Conservation (phyloP, 2,329 filamentous ascomycete species). For the Immersiporthe knoxdaviesiana region DNA sequence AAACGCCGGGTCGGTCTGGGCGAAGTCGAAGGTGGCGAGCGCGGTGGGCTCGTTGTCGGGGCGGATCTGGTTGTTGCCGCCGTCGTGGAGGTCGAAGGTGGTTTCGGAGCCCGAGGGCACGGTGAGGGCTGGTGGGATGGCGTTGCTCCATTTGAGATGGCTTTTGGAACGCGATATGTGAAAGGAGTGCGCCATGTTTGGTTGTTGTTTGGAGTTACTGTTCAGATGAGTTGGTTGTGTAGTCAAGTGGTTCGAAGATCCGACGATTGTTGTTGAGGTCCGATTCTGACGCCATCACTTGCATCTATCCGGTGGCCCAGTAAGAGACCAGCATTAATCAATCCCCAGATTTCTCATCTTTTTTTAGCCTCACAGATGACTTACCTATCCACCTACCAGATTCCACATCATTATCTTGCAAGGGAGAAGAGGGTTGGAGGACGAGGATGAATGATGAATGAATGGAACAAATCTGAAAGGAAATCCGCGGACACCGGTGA, state of each 20-base stretch:
- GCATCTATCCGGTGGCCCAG: not conserved
- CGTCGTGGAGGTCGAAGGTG: slow-evolving; percentile 54
- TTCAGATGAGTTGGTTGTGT: not conserved
- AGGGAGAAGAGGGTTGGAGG: too few species aligned
- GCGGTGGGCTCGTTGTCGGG: slow-evolving; percentile 45
- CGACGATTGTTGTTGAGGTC: not conserved
- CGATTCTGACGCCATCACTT: not conserved
- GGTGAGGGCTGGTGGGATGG: slow-evolving; percentile 48
- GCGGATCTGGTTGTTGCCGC: slow-evolving; percentile 54
- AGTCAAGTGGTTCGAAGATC: not conserved
- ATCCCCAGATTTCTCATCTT: not conserved
- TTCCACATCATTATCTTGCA: not conserved
- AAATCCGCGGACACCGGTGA: not conserved
- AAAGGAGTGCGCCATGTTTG: slow-evolving; percentile 32
- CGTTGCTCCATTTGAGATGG: slow-evolving; percentile 54
- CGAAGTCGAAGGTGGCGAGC: slow-evolving; percentile 46
- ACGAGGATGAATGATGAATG: not conserved
- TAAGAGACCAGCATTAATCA: not conserved
- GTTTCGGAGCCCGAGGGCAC: slow-evolving; percentile 52
- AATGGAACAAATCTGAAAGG: not conserved
- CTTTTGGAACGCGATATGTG: slow-evolving; percentile 37
- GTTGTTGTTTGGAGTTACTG: not conserved
- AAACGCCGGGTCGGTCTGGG: slow-evolving; percentile 51
- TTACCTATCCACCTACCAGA: not conserved
- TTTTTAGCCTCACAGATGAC: not conserved